Conservation (phyloP, 1,284 basidiomycete genomes). For the Somion occarium region DNA sequence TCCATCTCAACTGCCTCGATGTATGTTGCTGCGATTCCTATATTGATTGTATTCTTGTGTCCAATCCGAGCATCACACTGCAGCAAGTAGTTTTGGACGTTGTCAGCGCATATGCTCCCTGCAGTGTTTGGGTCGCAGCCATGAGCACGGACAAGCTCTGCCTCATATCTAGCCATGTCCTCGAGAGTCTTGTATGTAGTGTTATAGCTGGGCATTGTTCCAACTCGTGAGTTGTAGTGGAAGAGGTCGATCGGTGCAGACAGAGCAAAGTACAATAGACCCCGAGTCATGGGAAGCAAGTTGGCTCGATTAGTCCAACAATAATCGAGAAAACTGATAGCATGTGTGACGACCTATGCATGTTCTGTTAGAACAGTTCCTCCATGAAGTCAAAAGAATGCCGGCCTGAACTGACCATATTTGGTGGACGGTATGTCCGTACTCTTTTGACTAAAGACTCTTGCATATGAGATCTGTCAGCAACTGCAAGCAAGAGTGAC, state of each 20-base stretch:
- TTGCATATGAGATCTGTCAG: no score
- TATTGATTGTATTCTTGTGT: slow-evolving; percentile 18
- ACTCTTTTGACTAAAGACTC: no score
- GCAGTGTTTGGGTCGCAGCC: background rate
- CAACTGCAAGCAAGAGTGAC: no score
- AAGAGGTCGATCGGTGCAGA: background rate
- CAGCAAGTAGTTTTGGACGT: background rate
- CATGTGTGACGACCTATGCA: no score
- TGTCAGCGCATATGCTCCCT: background rate
- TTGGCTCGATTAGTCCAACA: background rate
- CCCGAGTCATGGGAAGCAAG: background rate
- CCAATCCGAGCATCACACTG: slow-evolving; percentile 17
- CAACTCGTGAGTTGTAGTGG: background rate
- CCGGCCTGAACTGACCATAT: no score
- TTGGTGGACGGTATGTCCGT: no score
- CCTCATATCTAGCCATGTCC: background rate
- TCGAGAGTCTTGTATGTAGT: background rate
- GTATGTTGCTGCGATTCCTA: slow-evolving; percentile 20
- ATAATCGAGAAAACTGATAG: no score
- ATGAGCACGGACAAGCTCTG: background rate
- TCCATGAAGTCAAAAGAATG: no score
- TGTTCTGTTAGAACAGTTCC: no score
- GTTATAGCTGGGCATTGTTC: background rate
- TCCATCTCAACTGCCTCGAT: slow-evolving; percentile 13
- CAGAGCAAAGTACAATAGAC: background rate